These are phyloP conservation scores for Sphagnum fallax DNA, from an alignment of 228 moss, liverwort and hornwort genomes.

Conservation along the genomic window DNA sequence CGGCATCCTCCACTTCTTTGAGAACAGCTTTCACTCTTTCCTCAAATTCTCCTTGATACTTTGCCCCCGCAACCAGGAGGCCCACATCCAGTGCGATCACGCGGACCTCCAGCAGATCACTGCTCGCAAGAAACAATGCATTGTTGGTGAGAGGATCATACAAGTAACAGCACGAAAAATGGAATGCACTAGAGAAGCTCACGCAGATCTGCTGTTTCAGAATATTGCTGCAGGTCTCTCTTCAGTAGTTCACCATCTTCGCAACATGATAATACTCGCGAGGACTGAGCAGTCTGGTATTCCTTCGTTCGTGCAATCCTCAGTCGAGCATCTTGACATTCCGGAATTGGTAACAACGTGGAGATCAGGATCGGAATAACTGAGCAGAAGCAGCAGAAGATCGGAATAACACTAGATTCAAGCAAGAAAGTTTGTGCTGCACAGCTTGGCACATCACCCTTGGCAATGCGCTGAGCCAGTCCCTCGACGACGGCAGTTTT, in stretches of 20 bases:
- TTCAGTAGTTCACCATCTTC: too few relatives aligned
- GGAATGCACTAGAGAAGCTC: too few relatives aligned
- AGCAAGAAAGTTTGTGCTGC: not conserved
- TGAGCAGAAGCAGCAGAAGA: not conserved
- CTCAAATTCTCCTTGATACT: constrained; percentile 37
- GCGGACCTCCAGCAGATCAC: constrained; percentile 31
- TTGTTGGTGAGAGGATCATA: too few relatives aligned
- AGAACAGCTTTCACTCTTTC: constrained; percentile 33
- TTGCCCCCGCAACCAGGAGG: constrained; percentile 39
- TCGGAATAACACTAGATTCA: not conserved
- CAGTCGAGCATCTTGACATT: too few relatives aligned
- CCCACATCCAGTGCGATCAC: constrained; percentile 41
- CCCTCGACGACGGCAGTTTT: constrained; percentile 49
- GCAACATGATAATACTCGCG: too few relatives aligned
- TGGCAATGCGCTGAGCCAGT: constrained; percentile 37
- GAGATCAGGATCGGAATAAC: too few relatives aligned
- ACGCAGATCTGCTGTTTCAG: too few relatives aligned
- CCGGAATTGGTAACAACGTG: too few relatives aligned
- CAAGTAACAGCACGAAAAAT: too few relatives aligned
- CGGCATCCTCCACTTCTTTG: constrained; percentile 45
- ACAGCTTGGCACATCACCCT: constrained; percentile 34
- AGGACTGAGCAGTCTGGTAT: too few relatives aligned
- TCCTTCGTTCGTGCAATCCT: too few relatives aligned
- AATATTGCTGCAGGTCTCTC: too few relatives aligned
- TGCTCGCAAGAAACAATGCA: not conserved